Base-by-base conservation (phyloP, 2,329 filamentous ascomycete species). In the Curvularia lunata region DNA sequence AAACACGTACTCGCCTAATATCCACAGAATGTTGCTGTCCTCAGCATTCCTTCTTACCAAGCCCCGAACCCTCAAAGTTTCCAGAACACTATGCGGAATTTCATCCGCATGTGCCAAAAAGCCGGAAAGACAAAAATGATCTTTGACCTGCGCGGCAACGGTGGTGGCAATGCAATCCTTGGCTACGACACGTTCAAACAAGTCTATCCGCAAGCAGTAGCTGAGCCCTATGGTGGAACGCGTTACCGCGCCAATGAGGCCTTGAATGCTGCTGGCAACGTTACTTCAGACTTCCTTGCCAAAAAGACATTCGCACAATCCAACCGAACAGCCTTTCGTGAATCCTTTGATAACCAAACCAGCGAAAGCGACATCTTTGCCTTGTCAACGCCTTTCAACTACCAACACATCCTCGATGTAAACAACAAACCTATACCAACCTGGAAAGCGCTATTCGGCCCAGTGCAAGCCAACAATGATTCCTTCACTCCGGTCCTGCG, bases 61-160 rank as follows among this genome's bases (percentile, higher is more conserved):
- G 67, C 68, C 2, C 66, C 66, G 8, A 66, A 68, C 10, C 62
- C 65, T 2, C 67, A 73, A 54, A 66, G 70, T 4, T 82, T 79
- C 56, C 77, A 78, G 50, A 66, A 75, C 48, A 64, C 73, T 0
- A 73, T 81, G 56, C 67, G 78, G 7, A 58, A 75, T 7, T 83
- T 87, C 63, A 77, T 88, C 16, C 73, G 77, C 0, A 74, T 77
- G 40, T 80, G 80, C 12, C 79, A 80, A 41, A 61, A 71, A 1
- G 76, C 77, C 1, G 79, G 80, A 2, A 87, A 86, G 69, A 84
- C 78, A n/a, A 87, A 85, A 69, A 77, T 91, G 5, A 79, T 91
- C 28, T 83, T 91, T 57, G 88, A 91, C 61, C 68, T 90, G 6
- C 81, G 84, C 4, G 80, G 78, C 2, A 91, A 91, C 62, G 79